Evolutionary conservation across 345 rosid genomes (phyloP), one percentile per base, ranked within the genome.

Genomic region (Eucalyptus lansdowneana): DNA sequence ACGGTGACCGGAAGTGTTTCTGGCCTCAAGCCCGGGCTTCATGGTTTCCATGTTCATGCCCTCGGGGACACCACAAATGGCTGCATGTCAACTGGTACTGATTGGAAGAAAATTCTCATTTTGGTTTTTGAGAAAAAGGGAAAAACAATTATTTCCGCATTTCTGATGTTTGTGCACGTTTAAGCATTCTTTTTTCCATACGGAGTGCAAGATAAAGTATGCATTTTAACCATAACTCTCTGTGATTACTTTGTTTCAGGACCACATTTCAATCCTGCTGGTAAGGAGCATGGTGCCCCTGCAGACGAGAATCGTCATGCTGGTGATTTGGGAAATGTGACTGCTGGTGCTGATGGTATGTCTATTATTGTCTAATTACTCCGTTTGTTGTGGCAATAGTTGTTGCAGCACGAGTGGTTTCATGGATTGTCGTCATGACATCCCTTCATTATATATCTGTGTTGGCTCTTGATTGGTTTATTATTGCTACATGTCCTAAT

Each of bases 61-160:
- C 95, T 97, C 86, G 98, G 99, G 85, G 99, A 97, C 92, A 96
- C 98, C 40, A 96, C 98, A 34, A 96, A 96, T 87, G 99, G 99
- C 69, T 97, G 99, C 98, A 95, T 97, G 97, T 97, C 99, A 87
- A 97, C 98, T 65, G 98, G 98, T 97, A 96, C 88, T 50, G 58
- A 21, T 50, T 31, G 17, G 56, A 24, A 53, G 42, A 17, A 25
- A 19, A 34, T 51, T 44, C 81, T 87, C 80, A 45, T 22, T 14
- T 65, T 19, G 34, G 44, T 49, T 60, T 50, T 45, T 11, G 80
- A 50, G 80, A 88, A 8, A 12, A 3, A 49, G 15, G 24, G 4
- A 17, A 72, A 72, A 5, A 72, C 2, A 34, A 76, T 40, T 76
- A 4, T 76, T 76, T 76, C 42, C 1, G 27, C 7, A 21, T 76